Base-by-base conservation (phyloP, 2,329 filamentous ascomycete genomes). In the Zopfia rhizophila region DNA sequence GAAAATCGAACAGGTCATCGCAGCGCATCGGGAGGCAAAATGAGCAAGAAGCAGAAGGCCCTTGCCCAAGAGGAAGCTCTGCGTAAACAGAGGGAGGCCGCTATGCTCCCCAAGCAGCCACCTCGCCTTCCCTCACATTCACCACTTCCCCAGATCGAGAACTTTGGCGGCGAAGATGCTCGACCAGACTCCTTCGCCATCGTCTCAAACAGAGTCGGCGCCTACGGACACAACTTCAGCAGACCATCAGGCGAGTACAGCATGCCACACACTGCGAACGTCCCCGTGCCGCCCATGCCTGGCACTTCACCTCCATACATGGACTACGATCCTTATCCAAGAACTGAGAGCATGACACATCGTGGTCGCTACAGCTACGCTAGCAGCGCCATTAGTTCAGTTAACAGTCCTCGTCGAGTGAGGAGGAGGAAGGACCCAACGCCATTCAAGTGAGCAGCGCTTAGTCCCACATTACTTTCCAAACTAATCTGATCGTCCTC, bases 331-430 rank as follows among this genome's bases (percentile, higher is more conserved):
- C 88, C 90, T 11, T 94, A 94, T 66, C 85, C 88, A 32, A 84
- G 90, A 54, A 87, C 89, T 24, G 90, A 95, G 78, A 97, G 93
- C 80, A 97, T 97, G 90, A 92, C 93, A 60, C 88, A 97, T 74
- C 91, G 94, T 60, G 91, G 93, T 50, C 89, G 94, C 57, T 96
- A 96, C 76, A 97, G 92, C 77, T 97, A 97, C 75, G 91, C 93
- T 45, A 96, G 90, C 76, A 95, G 89, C 73, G 88, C 90, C 41
- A 84, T 93, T 58, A 96, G 90, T 78, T 89, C 90, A 49, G 85
- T 96, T 76, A 96, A 96, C 78, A 96, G 89, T 72, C 93, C 94
- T 54, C 86, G 94, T 58, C 86, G 92, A 68, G 87, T 97, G 58
- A 87, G 94, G 63, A 88, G 93, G 78, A 87, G 94, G 77, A 97